Percentiles rank a stretch among this genome's conserved stretches.
These are phyloP conservation scores for Pyrrhoderma noxium DNA, from an alignment of 1,284 basidiomycete species.

Conservation along the genomic window DNA sequence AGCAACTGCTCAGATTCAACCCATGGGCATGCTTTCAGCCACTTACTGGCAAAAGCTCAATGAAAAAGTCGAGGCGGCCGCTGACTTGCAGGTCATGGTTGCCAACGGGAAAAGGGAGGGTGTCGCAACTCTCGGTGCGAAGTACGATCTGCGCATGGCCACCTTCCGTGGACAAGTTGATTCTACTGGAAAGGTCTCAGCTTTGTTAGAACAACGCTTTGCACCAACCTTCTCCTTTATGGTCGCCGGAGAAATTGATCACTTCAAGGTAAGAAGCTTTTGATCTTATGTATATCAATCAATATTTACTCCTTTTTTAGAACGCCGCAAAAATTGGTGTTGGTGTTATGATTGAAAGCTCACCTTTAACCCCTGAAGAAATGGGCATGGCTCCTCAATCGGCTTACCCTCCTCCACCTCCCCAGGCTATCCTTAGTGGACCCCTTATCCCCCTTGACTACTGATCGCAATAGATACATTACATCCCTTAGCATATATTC, in stretches of 20 bases:
- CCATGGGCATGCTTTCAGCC: slow-evolving; percentile 81
- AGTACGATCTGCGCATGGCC: slow-evolving; percentile 93
- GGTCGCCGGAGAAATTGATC: slow-evolving; percentile 95
- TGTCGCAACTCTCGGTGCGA: slow-evolving; percentile 87
- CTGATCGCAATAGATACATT: slow-evolving; percentile 15
- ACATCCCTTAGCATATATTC: slow-evolving; percentile 11
- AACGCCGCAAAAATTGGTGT: slow-evolving; percentile 92
- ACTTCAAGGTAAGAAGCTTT: slow-evolving; percentile 73
- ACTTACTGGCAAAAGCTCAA: slow-evolving; percentile 96
- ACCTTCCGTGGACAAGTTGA: slow-evolving; percentile 92
- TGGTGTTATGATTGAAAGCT: slow-evolving; percentile 93
- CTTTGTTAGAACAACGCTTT: slow-evolving; percentile 92
- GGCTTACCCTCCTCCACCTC: slow-evolving; percentile 24
- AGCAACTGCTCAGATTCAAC: slow-evolving; percentile 87
- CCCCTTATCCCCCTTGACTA: background rate
- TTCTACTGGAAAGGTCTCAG: slow-evolving; percentile 89
- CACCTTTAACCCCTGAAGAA: slow-evolving; percentile 69
- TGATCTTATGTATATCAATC: background rate
- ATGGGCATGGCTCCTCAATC: slow-evolving; percentile 58
- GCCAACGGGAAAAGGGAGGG: slow-evolving; percentile 82
- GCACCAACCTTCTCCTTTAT: slow-evolving; percentile 93
- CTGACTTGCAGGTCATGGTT: slow-evolving; percentile 83
- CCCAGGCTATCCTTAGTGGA: slow-evolving; percentile 5
- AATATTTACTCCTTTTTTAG: slow-evolving; percentile 33
- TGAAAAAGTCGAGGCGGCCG: slow-evolving; percentile 98